Base-by-base conservation (phyloP, 352 stramenopile genomes). In the Phytophthora kernoviae region DNA sequence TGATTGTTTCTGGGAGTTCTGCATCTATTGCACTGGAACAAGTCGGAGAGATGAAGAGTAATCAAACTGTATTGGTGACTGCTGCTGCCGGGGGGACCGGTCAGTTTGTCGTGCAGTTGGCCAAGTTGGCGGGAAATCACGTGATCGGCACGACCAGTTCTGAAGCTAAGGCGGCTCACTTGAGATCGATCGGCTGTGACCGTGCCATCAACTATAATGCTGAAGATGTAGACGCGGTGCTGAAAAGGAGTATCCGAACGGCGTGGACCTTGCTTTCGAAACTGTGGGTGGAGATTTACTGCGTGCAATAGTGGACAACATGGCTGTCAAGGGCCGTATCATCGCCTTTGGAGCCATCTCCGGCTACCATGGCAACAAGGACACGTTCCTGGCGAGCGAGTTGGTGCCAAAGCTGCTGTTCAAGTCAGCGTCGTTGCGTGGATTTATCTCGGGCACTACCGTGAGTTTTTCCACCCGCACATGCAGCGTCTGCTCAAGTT, bases 131-230 rank as follows among this genome's bases (percentile, higher is more conserved):
- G 2, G 81, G 82, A 9, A 88, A 87, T 67, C 68, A 86, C 42
- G 81, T 91, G n/a, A 89, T 95, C 33, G 74, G 72, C 46, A 92
- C 80, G 12, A 86, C 84, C 30, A 93, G 84, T 58, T 93, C 80
- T 17, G 77, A 88, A 15, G 87, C 88, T 36, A 96, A 96, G 63
- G 88, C 67, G 11, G 81, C 82, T 1, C 75, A 91, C 57, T 75
- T 96, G 34, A 77, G 77, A 48, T 51, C 54, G n/a, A 59, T 88
- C 8, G 86, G 81, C 15, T 79, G 65, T 17, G 79, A 92, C 53
- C 81, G 87, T 11, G 74, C 96, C 47, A 87, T 96, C 43, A 88
- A 96, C 60, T 97, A 96, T 71, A 91, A 76, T 32, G 83, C 90
- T 57, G 77, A 89, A 40, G 67, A 75, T 17, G 54, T 87, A 34